Base-by-base conservation (phyloP, 768 basidiomycete species). In the Pisolithus marmoratus region DNA sequence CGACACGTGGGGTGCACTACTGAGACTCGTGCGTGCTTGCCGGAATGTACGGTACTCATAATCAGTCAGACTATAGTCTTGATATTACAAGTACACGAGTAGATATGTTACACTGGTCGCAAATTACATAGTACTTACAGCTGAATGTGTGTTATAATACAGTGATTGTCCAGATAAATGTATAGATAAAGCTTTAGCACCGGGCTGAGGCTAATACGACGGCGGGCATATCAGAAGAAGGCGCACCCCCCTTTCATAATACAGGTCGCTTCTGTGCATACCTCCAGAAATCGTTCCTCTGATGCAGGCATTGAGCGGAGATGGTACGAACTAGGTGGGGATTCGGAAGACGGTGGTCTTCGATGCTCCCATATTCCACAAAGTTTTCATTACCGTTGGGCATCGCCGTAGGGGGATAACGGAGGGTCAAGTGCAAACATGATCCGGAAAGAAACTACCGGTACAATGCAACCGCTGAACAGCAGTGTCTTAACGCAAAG, bases 311-410 rank as follows among this genome's bases (percentile, higher is more conserved):
- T 8, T 19, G n/a, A 19, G 8, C 20, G 46, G 29, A 47, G 23
- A 45, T 27, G 46, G 46, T 31, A 23, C 8, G 24, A 27, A 26
- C 23, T 44, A 44, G 17, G 23, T 44, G 26, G 43, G 34, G 43
- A 23, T 23, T 31, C 31, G 46, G 46, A 47, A 36, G 31, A 47
- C 22, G 46, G 23, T 20, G 15, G 50, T 43, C 24, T 38, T 51
- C 51, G 42, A 51, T 41, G 52, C 48, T 46, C 34, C 55, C 54
- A 38, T 26, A 49, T 46, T 48, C 54, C 44, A 53, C 27, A 3
- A 36, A 24, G 47, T 42, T 64, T 65, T 65, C 64, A 65, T 65
- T 65, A 65, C 64, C 64, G 64, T 50, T 52, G 51, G n/a, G 56
- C 61, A 63, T 65, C 54, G 58, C 59, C 59, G 55, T 58, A 49